Conservation (phyloP, 73 alveolate species). For the Tetrahymena borealis region DNA sequence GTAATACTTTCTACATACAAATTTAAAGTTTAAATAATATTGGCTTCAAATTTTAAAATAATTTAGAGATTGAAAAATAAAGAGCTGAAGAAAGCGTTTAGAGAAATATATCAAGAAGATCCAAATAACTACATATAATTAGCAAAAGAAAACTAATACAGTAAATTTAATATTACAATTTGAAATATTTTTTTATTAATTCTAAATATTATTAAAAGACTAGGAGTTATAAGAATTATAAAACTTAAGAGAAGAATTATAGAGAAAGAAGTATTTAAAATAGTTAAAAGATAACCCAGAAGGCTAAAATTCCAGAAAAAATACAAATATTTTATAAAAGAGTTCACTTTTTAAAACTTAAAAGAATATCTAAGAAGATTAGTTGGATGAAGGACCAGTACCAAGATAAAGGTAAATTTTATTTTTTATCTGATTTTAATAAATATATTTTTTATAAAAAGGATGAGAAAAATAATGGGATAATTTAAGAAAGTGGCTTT, state of each 20-base stretch:
- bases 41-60: neutral
- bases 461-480: neutral
- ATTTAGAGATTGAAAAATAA: neutral
- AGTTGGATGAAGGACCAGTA: neutral
- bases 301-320: neutral
- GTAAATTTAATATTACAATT: neutral
- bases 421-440: too few species aligned
- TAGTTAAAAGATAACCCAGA: neutral
- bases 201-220: neutral
- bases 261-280: neutral
- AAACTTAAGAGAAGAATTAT: neutral
- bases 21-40: neutral
- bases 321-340: neutral
- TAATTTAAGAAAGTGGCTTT: neutral
- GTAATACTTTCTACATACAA: neutral
- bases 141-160: neutral
- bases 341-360: neutral
- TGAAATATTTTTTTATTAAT: neutral
- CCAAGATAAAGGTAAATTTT: neutral
- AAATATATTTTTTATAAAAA: neutral
- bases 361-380: neutral
- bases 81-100: neutral
- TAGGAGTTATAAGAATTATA: neutral
- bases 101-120: neutral
- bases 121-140: neutral